Base-by-base conservation (phyloP, 1,284 basidiomycete genomes). In the Pisolithus thermaeus region DNA sequence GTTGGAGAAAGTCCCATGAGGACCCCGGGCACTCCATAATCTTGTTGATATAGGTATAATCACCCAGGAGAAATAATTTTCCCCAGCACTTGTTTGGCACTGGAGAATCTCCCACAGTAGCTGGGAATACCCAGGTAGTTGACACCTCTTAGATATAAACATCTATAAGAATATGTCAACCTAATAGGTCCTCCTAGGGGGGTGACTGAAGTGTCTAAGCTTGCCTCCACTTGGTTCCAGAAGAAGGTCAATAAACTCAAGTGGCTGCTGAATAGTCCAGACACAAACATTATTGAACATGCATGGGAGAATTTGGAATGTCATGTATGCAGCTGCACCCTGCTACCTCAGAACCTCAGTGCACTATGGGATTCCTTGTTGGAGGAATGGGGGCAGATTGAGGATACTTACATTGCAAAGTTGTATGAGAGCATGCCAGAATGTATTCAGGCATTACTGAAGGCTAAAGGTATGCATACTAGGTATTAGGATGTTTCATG, bases 241-340 rank as follows among this genome's bases (percentile, higher is more conserved):
- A 49, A 67, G 9, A 53, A 62, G 28, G 59, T 73, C 45, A 42
- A 58, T 40, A 11, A 62, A 1, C 54, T 74, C 4, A 49, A 47
- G 1, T 74, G 70, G 71, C 65, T 70, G 18, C 55, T 70, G 4
- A 54, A 57, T 25, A 63, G 58, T 39, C 70, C 70, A 20, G 68
- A 75, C 61, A 62, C 72, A 50, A 73, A 70, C 57, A 61, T 66
- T 40, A 70, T 70, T 5, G 67, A 73, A 55, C 61, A 72, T 62
- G 52, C 66, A 8, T 73, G 70, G 70, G 56, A 61, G 27, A 44
- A 67, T 30, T 55, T 71, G 8, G 60, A 70, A n/a, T 45, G 36
- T 7, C 46, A 16, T 25, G 49, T 70, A 2, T 51, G 56, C 35
- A 57, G 37, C 32, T 43, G 43, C 4, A 43, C 51, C 14, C 53